phyloP scores from a whole-genome alignment of 2,329 filamentous ascomycete genomes.

The Arachnomyces sp. region DNA sequence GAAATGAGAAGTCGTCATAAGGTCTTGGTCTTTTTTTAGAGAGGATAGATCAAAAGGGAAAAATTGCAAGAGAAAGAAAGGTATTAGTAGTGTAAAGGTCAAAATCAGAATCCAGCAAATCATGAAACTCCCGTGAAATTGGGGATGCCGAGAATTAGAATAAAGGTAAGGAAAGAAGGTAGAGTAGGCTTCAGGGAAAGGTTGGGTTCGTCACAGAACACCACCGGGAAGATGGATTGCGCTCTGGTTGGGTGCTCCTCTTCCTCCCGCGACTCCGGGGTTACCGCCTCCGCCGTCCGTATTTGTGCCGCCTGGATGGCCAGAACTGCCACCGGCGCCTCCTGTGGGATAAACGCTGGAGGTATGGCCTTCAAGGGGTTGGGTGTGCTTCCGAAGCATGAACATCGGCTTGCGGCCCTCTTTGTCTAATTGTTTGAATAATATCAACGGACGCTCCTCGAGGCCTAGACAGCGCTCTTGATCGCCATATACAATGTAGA shows the following conservation, averaged over 20 bases:
- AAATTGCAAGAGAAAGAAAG: no score
- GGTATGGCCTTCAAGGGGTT: slow-evolving; percentile 41
- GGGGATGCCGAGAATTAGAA: no score
- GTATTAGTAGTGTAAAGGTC: no score
- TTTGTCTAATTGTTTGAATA: slow-evolving; percentile 96
- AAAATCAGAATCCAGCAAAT: no score
- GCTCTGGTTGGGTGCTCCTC: slow-evolving; percentile 10
- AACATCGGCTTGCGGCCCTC: slow-evolving; percentile 99
- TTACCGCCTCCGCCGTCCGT: slow-evolving; percentile 9
- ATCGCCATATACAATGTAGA: slow-evolving; percentile 98
- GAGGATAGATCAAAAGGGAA: no score
- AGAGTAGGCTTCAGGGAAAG: no score
- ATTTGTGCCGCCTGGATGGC: slow-evolving; percentile 8
- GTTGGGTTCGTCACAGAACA: slow-evolving; percentile 18
- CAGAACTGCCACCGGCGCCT: slow-evolving; percentile 12
- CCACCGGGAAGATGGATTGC: slow-evolving; percentile 27
- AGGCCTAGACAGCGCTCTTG: slow-evolving; percentile 88
- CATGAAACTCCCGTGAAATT: no score
- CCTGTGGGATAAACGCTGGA: slow-evolving; percentile 17
- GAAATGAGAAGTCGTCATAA: no score
- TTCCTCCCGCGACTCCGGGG: slow-evolving; percentile 1
- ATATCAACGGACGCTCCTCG: slow-evolving; percentile 85
- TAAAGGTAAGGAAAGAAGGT: no score
- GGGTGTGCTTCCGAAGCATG: slow-evolving; percentile 72
- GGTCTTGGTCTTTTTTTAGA: no score